phyloP scores from a whole-genome alignment of 768 basidiomycete species.

The Pleurotus tuber-regium region DNA sequence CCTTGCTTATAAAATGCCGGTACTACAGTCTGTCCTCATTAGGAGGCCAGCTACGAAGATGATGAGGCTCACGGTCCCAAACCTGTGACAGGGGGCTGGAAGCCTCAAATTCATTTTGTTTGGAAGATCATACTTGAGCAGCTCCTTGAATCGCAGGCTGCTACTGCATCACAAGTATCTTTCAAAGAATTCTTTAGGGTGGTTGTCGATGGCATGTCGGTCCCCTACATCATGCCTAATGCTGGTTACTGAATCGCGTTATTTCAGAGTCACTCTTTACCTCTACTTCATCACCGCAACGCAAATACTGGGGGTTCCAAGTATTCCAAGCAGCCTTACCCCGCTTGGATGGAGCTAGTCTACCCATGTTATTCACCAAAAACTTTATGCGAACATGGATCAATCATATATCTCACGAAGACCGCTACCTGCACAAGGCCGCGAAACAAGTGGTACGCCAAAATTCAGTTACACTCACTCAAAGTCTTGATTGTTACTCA shows the following conservation, averaged over 20 bases:
- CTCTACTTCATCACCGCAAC: slow-evolving; percentile 76
- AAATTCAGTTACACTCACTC: not conserved
- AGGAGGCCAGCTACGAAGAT: slow-evolving; percentile 62
- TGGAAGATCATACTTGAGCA: slow-evolving; percentile 84
- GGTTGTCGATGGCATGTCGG: slow-evolving; percentile 80
- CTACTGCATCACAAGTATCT: slow-evolving; percentile 46
- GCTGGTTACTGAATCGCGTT: slow-evolving; percentile 3
- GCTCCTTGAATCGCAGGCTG: slow-evolving; percentile 49
- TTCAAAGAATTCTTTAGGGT: slow-evolving; percentile 91
- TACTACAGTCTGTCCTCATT: no score
- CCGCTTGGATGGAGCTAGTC: slow-evolving; percentile 57
- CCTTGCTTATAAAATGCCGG: no score
- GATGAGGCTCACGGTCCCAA: slow-evolving; percentile 46
- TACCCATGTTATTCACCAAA: slow-evolving; percentile 89
- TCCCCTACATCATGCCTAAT: not conserved
- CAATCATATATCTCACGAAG: slow-evolving; percentile 86
- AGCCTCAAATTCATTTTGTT: slow-evolving; percentile 87
- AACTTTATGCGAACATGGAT: slow-evolving; percentile 98
- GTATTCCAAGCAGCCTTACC: slow-evolving; percentile 80
- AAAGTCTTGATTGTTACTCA: slow-evolving; percentile 3
- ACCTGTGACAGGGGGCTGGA: slow-evolving; percentile 65
- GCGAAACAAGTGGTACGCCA: slow-evolving; percentile 74
- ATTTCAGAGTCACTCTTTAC: slow-evolving; percentile 81
- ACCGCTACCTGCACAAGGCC: slow-evolving; percentile 87
- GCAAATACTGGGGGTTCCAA: slow-evolving; percentile 96